phyloP scores from a whole-genome alignment of 768 basidiomycete genomes.

The Hericium rajendrae region DNA sequence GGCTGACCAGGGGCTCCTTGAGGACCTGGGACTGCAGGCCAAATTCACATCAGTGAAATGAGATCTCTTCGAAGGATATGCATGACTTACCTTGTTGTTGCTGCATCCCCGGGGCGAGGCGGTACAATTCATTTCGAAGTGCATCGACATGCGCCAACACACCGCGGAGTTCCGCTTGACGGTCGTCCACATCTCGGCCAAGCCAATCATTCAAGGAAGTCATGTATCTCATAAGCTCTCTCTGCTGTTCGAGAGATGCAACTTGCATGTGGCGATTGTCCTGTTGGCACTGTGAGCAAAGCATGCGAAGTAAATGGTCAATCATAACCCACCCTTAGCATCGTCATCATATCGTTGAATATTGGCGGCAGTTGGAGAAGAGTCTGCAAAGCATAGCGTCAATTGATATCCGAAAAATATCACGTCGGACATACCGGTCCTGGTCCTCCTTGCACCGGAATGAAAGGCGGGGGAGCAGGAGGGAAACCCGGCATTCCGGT shows the following conservation, averaged over 20 bases:
- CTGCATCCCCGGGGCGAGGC: conserved; percentile 23
- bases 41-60: too few relatives aligned
- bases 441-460: conserved; percentile 1
- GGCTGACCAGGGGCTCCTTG: not conserved
- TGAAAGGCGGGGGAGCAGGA: conserved; percentile 9
- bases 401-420: not conserved
- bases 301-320: not conserved
- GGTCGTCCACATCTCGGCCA: conserved; percentile 66
- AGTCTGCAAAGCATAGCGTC: conserved; percentile 31
- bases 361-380: conserved; percentile 49
- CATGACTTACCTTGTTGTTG: not conserved
- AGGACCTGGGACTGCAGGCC: conserved; percentile 1
- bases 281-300: conserved; percentile 25
- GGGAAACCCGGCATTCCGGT: not conserved
- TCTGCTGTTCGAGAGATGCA: conserved; percentile 70
- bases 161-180: conserved; percentile 61
- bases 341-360: conserved; percentile 61
- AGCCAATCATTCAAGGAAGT: conserved; percentile 70
- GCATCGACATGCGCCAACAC: conserved; percentile 54
- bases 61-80: too few relatives aligned
- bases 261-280: conserved; percentile 68
- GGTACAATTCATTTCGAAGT: conserved; percentile 33
- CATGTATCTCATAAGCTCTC: conserved; percentile 77
- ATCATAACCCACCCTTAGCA: conserved; percentile 45
- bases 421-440: conserved; percentile 42